Conservation (phyloP, 305 asterid species). For the Rubia tinctorum region DNA sequence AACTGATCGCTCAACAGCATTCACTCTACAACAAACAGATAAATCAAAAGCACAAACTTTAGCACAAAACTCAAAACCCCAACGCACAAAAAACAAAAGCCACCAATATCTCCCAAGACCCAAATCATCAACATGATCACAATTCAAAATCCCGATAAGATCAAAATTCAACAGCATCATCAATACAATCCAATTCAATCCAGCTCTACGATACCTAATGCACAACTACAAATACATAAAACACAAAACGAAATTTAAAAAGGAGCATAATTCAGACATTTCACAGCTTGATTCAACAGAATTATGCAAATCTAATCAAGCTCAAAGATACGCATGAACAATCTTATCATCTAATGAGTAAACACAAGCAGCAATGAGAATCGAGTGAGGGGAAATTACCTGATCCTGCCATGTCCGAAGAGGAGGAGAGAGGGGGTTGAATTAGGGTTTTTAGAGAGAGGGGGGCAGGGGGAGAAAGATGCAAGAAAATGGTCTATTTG, state of each 20-base stretch:
- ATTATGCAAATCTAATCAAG: slow-evolving; percentile 31
- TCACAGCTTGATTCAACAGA: slow-evolving; percentile 26
- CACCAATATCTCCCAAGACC: no score
- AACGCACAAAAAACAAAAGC: no score
- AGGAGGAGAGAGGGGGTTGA: slow-evolving; percentile 30
- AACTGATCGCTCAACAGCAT: slow-evolving; percentile 32
- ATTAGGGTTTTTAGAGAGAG: slow-evolving; percentile 51
- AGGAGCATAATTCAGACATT: slow-evolving; percentile 25
- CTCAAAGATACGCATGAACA: slow-evolving; percentile 8
- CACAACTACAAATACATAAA: slow-evolving; percentile 3
- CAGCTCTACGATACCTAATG: slow-evolving; percentile 11
- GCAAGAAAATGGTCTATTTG: slow-evolving; percentile 21
- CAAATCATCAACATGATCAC: slow-evolving; percentile 19
- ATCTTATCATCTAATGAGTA: background rate
- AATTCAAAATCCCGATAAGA: background rate
- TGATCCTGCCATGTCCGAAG: slow-evolving; percentile 31
- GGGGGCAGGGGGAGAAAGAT: slow-evolving; percentile 14
- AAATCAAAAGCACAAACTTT: slow-evolving; percentile 23
- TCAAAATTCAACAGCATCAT: slow-evolving; percentile 11
- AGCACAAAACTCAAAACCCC: slow-evolving; percentile 21
- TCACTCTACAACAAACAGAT: slow-evolving; percentile 33
- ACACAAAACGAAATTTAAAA: slow-evolving; percentile 6
- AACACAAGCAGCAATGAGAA: slow-evolving; percentile 22
- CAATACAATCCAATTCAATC: slow-evolving; percentile 18
- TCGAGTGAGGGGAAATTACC: slow-evolving; percentile 21